Evolutionary conservation across 2,329 filamentous ascomycete species (phyloP), one percentile per base, ranked within the genome.

Genomic region (Rosellinia necatrix): DNA sequence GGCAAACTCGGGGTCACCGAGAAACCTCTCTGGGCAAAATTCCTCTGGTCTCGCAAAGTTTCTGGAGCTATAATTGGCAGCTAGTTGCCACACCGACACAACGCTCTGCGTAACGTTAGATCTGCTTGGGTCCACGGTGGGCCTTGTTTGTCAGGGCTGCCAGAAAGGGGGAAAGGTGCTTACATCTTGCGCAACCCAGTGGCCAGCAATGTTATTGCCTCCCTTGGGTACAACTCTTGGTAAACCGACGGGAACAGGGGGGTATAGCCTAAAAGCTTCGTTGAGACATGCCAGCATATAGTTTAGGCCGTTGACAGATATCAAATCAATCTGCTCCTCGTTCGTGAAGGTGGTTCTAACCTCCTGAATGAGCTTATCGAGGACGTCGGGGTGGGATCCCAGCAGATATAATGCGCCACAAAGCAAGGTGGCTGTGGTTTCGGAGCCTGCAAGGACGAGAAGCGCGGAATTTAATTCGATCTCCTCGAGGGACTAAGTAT

Each of bases 281-380:
- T 78, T 70, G 5, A 79, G 66, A 46, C 66, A 70, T 3, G 76
- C 77, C 10, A 72, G 64, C 64, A 79, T 70, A 48, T 79, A 80
- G 2, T 60, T 21, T 1, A 78, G 60, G 1, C 61, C 53, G 30
- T 59, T 59, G 6, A 74, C 69, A 2, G 46, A 52, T 19, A 56
- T 42, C 12, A 56, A 15, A 35, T 56, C 30, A 10, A 60, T 60
- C 17, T 77, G 72, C 0, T 73, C 67, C 21, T 73, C 68, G 0
- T 35, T 66, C 4, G 64, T 61, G 55, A 78, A 78, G 0, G 66
- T 22, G 0, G 65, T 58, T 3, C 76, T 71, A 6, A 80, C 67
- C 64, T 80, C 77, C 1, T 68, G 19, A 3, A 65, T 65, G 19
- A 78, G 47, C 24, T 62, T 74, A n/a, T 66, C 35, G 5, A 73